These are phyloP conservation scores for Neofusicoccum ribis DNA, from an alignment of 2,329 filamentous ascomycete species.

Conservation along the genomic window DNA sequence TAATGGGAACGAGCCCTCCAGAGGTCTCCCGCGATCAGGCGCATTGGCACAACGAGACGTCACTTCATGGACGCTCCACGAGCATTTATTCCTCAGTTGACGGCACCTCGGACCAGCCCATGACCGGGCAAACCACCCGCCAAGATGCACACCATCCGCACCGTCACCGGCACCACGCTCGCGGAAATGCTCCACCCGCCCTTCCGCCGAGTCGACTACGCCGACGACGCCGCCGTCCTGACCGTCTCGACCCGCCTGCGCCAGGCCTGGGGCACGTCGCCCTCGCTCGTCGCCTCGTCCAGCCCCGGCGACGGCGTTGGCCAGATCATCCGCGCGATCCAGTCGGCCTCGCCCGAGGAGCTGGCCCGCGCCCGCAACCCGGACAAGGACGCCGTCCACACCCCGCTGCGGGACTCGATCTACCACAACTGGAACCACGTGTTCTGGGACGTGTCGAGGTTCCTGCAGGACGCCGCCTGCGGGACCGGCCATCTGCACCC, in stretches of 20 bases:
- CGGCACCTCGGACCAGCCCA: too few species aligned
- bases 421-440: constrained; percentile 8
- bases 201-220: neutral
- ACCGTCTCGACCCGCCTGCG: constrained; percentile 2
- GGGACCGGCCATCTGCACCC: neutral
- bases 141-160: neutral
- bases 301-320: neutral
- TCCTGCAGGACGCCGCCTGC: neutral
- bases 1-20: too few species aligned
- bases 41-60: too few species aligned
- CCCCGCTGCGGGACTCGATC: neutral
- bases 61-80: too few species aligned
- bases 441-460: constrained; percentile 1
- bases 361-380: neutral
- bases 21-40: too few species aligned
- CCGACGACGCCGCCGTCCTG: neutral
- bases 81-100: too few species aligned
- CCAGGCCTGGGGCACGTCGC: neutral
- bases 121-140: too few species aligned
- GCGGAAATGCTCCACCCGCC: neutral
- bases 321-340: neutral
- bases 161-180: neutral
- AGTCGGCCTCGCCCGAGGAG: neutral
- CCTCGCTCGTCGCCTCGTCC: neutral
- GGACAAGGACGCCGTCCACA: neutral